Conservation (phyloP, 371 early-diverging fungal genomes). For the Mortierella polycephala region DNA sequence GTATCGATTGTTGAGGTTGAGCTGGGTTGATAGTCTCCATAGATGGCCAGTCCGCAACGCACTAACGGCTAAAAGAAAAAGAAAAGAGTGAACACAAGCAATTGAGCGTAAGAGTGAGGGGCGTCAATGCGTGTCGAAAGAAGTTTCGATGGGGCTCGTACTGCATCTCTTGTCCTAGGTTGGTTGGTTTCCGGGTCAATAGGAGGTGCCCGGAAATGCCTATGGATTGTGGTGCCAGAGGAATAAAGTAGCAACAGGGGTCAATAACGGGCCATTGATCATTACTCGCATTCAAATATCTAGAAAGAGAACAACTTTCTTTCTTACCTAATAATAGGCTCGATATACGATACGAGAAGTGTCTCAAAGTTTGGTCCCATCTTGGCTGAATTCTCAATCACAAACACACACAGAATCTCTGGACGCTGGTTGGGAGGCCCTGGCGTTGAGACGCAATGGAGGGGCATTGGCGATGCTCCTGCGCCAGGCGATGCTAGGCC, state of each 20-base stretch:
- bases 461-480: slow-evolving; percentile 49
- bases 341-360: slow-evolving; percentile 65
- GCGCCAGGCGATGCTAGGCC: slow-evolving; percentile 49
- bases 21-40: slow-evolving; percentile 73
- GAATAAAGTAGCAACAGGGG: no score
- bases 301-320: background rate
- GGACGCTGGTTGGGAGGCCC: slow-evolving; percentile 54
- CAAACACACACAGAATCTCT: slow-evolving; percentile 70
- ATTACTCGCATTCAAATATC: no score
- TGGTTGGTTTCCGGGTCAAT: slow-evolving; percentile 66
- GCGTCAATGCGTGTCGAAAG: no score
- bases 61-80: slow-evolving; percentile 59
- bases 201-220: slow-evolving; percentile 67
- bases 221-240: slow-evolving; percentile 18
- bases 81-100: background rate
- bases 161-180: slow-evolving; percentile 65
- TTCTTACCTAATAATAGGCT: slow-evolving; percentile 67
- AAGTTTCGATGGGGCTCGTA: slow-evolving; percentile 22
- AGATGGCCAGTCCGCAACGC: slow-evolving; percentile 71
- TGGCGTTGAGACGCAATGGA: slow-evolving; percentile 49
- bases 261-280: background rate
- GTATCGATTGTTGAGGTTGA: slow-evolving; percentile 65
- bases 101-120: no score
- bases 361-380: slow-evolving; percentile 65
- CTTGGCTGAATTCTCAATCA: slow-evolving; percentile 68